Evolutionary conservation across 148 eudicot genomes (phyloP), one percentile per base, ranked within the genome.

Genomic region (Mesembryanthemum crystallinum): DNA sequence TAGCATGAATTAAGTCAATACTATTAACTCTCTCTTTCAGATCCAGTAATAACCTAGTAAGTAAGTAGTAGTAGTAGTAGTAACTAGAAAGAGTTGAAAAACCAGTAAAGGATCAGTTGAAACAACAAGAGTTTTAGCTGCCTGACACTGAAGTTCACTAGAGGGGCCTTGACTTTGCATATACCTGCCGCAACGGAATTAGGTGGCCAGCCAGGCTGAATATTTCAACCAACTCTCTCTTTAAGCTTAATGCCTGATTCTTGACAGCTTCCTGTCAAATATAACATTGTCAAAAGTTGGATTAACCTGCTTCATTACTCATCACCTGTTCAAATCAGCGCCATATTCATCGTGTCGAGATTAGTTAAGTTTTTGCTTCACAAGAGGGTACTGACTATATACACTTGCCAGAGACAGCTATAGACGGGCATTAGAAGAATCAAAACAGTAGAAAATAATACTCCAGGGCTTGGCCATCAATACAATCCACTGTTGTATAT

Each of bases 241-340:
- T 21, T 54, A 15, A 18, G 7, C 8, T 23, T 18, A 21, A 6
- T 7, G 27, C 12, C 18, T n/a, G 6, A n/a, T 18, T 57, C n/a
- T 57, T 57, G 61, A 57, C 61, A 57, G 25, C 25, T 21, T 18
- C 61, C 8, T 23, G 8, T 4, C 8, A 57, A 30, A 37, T 5
- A 21, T 5, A 21, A 18, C 35, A 33, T 17, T 32, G 69, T 42
- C 43, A 35, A 66, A 66, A 4, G 29, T 66, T n/a, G 12, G 28
- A 35, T 66, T 21, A 66, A 66, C 69, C 69, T 66, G 28, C 69
- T 66, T 39, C 27, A n/a, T 57, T 21, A 57, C 61, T 57, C 61
- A 21, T 21, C 61, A 66, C 43, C 51, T 39, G 45, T 37, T 23
- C 28, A 37, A 66, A 20, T 37, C 7, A 66, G 7, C 68, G 15